Evolutionary conservation across 495 filamentous ascomycete genomes (phyloP).

Genomic region (Parathielavia hyrcaniae): DNA sequence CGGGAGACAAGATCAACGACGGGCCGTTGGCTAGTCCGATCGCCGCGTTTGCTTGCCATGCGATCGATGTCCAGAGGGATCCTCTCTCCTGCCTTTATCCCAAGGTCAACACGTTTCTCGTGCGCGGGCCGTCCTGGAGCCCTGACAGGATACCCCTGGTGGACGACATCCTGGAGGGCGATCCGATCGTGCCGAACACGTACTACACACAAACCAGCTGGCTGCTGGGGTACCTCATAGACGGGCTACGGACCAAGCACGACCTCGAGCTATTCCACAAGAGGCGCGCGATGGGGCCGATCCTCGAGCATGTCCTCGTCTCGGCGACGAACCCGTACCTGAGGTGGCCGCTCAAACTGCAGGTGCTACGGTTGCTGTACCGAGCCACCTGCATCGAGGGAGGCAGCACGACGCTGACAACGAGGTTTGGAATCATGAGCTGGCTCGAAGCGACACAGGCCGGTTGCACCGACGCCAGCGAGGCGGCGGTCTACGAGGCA

Average conservation of each 20-base stretch:
- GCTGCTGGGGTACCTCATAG: conserved; percentile 70
- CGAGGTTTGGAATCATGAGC: conserved; percentile 69
- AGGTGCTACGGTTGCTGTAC: conserved; percentile 67
- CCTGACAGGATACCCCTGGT: conserved; percentile 70
- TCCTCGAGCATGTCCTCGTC: conserved; percentile 72
- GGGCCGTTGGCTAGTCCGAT: conserved; percentile 64
- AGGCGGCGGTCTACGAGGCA: conserved; percentile 49
- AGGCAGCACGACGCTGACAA: conserved; percentile 80
- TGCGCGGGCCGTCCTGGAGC: conserved; percentile 66
- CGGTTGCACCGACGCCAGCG: conserved; percentile 31
- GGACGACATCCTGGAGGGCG: conserved; percentile 60
- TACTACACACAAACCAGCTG: conserved; percentile 73
- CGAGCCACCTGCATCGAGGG: conserved; percentile 64
- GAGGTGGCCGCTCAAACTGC: conserved; percentile 52
- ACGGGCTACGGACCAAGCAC: conserved; percentile 47
- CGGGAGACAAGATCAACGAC: conserved; percentile 45
- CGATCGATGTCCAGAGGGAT: conserved; percentile 60
- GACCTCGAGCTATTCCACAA: conserved; percentile 83
- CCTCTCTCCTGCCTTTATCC: conserved; percentile 79
- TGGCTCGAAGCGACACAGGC: conserved; percentile 64
- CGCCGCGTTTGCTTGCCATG: conserved; percentile 65
- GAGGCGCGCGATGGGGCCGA: conserved; percentile 44
- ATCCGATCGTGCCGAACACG: conserved; percentile 65
- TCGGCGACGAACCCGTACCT: conserved; percentile 63
- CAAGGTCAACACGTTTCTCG: conserved; percentile 80